phyloP scores from a whole-genome alignment of 2,329 filamentous ascomycete genomes.

The Metarhizium brunneum region DNA sequence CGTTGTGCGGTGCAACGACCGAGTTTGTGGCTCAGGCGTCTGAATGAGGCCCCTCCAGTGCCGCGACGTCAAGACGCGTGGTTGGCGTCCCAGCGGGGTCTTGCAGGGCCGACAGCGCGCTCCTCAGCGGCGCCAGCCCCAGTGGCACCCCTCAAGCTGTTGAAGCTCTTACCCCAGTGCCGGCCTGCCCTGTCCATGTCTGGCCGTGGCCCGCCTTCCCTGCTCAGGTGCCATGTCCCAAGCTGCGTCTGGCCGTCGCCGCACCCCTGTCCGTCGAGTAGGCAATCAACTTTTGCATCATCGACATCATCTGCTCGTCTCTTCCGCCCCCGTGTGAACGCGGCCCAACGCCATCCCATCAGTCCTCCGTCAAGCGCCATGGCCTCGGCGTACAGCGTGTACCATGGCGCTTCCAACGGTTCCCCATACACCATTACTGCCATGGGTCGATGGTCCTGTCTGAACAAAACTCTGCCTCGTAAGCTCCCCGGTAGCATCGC shows the following conservation, averaged over 20 bases:
- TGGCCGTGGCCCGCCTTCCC: neutral
- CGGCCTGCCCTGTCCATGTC: neutral
- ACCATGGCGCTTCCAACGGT: slow-evolving; percentile 23
- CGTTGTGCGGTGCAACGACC: neutral
- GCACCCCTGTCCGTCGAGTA: slow-evolving; percentile 1
- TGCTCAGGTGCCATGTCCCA: too few relatives aligned
- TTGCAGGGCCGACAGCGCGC: neutral
- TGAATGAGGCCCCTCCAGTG: neutral
- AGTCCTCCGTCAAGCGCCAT: slow-evolving; percentile 22
- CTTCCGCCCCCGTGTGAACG: slow-evolving; percentile 15
- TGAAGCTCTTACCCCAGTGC: neutral
- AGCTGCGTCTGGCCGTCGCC: neutral
- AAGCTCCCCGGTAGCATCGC: slow-evolving; percentile 13
- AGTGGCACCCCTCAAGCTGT: neutral
- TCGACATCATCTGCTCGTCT: slow-evolving; percentile 1
- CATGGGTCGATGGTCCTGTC: slow-evolving; percentile 75
- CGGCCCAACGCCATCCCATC: slow-evolving; percentile 13
- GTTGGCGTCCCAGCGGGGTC: neutral
- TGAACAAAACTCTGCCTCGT: slow-evolving; percentile 64
- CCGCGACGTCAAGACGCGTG: too few relatives aligned
- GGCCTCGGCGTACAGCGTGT: slow-evolving; percentile 29
- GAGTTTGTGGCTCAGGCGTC: neutral
- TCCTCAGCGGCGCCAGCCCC: neutral
- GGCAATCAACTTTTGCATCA: neutral
- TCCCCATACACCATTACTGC: slow-evolving; percentile 55